These are phyloP conservation scores for Picochlorum costavermella DNA, from an alignment of 139 green algal species.

Conservation along the genomic window DNA sequence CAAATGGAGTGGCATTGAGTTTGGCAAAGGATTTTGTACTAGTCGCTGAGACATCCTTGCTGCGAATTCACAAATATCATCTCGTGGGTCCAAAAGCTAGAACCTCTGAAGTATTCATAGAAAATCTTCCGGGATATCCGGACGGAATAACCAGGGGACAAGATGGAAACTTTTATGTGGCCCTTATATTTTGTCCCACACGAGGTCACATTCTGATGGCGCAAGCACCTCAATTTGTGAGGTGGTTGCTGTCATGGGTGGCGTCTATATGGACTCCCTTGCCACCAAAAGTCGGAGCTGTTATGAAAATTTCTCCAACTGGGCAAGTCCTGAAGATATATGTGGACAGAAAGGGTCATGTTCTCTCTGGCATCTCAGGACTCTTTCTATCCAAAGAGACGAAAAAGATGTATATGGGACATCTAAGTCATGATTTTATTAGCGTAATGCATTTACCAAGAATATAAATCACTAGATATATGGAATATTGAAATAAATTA, in stretches of 20 bases:
- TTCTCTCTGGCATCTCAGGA: background rate
- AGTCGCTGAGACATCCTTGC: slow-evolving; percentile 28
- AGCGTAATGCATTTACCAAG: slow-evolving; percentile 17
- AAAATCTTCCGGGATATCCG: slow-evolving; percentile 9
- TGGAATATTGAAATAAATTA: too few species aligned
- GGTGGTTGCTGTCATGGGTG: slow-evolving; percentile 8
- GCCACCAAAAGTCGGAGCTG: background rate
- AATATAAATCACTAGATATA: background rate
- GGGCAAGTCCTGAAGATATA: slow-evolving; percentile 4
- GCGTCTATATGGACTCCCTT: background rate
- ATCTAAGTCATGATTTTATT: slow-evolving; percentile 16
- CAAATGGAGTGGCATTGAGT: slow-evolving; percentile 66
- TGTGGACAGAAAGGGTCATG: background rate
- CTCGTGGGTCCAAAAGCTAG: slow-evolving; percentile 45
- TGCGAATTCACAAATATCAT: slow-evolving; percentile 39
- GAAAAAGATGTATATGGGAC: slow-evolving; percentile 7
- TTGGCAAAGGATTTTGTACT: slow-evolving; percentile 49
- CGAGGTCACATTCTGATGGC: background rate
- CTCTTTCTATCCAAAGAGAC: background rate
- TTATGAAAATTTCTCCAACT: slow-evolving; percentile 1
- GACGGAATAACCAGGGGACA: background rate
- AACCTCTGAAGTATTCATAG: background rate
- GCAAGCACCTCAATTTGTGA: background rate
- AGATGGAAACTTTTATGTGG: background rate
- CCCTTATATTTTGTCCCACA: background rate